Evolutionary conservation across 2,329 filamentous ascomycete species (phyloP).

Genomic region (Pseudovirgaria hyperparasitica): DNA sequence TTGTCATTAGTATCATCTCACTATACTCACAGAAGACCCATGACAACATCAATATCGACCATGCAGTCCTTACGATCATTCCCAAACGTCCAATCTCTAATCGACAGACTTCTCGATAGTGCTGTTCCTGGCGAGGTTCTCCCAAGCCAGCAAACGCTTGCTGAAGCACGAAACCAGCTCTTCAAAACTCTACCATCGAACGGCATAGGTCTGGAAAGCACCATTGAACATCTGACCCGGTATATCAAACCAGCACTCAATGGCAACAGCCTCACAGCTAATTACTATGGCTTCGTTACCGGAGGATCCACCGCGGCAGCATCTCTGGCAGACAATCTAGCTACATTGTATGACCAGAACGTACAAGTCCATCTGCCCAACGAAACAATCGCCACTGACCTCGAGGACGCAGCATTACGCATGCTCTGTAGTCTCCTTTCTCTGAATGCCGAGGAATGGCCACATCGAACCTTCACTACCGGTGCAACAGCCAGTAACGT

Average conservation of each 20-base stretch:
- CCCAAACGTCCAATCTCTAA: no score
- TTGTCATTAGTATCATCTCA: no score
- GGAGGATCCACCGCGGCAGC: conserved; percentile 71
- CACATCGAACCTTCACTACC: conserved; percentile 69
- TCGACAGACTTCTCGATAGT: no score
- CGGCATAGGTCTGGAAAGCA: conserved; percentile 31
- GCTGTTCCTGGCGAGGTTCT: conserved; percentile 20
- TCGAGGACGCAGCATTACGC: conserved; percentile 60
- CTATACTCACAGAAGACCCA: no score
- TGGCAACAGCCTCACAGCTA: conserved; percentile 39
- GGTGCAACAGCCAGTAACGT: conserved; percentile 56
- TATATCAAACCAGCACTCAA: conserved; percentile 48
- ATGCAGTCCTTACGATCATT: no score
- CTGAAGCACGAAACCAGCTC: conserved; percentile 21
- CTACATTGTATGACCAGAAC: conserved; percentile 71
- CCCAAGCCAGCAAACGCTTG: conserved; percentile 17
- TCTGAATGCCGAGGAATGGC: conserved; percentile 45
- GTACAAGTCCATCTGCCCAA: conserved; percentile 67
- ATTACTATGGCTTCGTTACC: conserved; percentile 76
- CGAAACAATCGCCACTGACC: conserved; percentile 61
- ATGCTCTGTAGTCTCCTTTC: conserved; percentile 57
- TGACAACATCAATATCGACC: no score
- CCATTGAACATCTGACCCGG: conserved; percentile 30
- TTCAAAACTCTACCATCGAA: conserved; percentile 20
- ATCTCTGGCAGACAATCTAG: conserved; percentile 71